Conservation (phyloP, 768 basidiomycete genomes). For the Lentinula detonsa region DNA sequence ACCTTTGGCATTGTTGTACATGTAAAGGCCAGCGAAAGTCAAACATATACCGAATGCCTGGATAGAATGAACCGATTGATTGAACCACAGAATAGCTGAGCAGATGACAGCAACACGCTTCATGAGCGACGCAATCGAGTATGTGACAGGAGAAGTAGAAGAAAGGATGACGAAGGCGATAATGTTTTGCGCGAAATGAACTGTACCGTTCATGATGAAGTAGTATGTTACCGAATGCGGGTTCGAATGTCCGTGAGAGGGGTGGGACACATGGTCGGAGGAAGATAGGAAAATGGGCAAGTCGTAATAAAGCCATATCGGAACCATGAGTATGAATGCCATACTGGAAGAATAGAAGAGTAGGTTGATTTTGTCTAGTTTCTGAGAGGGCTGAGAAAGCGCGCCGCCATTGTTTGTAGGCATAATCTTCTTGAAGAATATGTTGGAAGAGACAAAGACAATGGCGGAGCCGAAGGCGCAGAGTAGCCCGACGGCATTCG, state of each 20-base stretch:
- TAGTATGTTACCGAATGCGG: slow-evolving; percentile 70
- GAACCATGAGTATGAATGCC: slow-evolving; percentile 95
- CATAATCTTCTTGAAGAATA: slow-evolving; percentile 99
- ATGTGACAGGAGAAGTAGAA: slow-evolving; percentile 95
- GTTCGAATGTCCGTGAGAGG: slow-evolving; percentile 36
- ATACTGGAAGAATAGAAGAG: slow-evolving; percentile 90
- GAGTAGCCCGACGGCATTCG: slow-evolving; percentile 80
- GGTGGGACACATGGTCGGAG: slow-evolving; percentile 35
- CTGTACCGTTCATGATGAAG: slow-evolving; percentile 90
- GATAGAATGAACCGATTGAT: slow-evolving; percentile 73
- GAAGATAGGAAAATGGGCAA: slow-evolving; percentile 58
- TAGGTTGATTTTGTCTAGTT: slow-evolving; percentile 95
- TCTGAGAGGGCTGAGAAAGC: slow-evolving; percentile 43
- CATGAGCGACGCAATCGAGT: slow-evolving; percentile 96
- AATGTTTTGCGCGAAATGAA: slow-evolving; percentile 96
- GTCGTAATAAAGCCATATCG: slow-evolving; percentile 91
- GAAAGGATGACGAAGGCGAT: slow-evolving; percentile 96
- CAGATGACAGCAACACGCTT: slow-evolving; percentile 98
- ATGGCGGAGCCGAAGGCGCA: slow-evolving; percentile 96
- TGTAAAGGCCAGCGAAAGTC: slow-evolving; percentile 87
- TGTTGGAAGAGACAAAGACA: slow-evolving; percentile 96
- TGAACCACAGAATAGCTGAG: slow-evolving; percentile 97
- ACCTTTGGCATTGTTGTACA: slow-evolving; percentile 93
- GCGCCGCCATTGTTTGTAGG: slow-evolving; percentile 49
- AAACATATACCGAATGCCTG: slow-evolving; percentile 87